A percentile compares a stretch with the other conserved stretches of the same genome.
Evolutionary conservation across 441 rosid species (phyloP).

Genomic region (Corymbia calophylla): DNA sequence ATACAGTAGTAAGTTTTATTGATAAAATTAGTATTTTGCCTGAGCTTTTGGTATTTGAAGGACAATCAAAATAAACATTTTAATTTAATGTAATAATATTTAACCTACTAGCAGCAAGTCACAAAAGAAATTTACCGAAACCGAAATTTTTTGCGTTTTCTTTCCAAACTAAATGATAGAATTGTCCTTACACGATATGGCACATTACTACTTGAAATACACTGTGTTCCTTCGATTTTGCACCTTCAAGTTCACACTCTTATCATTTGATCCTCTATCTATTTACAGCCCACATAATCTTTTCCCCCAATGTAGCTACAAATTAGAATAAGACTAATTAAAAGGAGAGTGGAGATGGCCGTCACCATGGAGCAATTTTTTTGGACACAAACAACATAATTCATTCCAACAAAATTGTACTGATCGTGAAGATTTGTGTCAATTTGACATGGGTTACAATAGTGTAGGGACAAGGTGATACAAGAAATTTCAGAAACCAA

Average conservation of each 20-base stretch:
- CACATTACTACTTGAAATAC: background rate
- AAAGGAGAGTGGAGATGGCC: background rate
- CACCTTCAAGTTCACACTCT: background rate
- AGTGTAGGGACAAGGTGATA: background rate
- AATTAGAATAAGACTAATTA: background rate
- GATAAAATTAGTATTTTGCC: background rate
- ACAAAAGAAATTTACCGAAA: background rate
- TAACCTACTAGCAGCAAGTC: background rate
- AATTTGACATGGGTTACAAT: background rate
- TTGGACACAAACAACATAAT: background rate
- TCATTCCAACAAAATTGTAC: background rate
- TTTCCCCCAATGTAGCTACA: background rate
- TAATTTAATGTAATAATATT: background rate
- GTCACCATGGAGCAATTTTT: background rate
- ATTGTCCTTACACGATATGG: background rate
- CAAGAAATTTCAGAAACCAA: background rate
- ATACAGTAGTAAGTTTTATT: background rate
- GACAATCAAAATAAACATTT: background rate
- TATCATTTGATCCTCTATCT: background rate
- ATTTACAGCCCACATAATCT: background rate
- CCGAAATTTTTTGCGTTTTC: background rate
- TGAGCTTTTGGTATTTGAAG: background rate
- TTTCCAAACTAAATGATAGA: background rate
- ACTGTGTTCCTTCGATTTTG: background rate
- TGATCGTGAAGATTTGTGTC: background rate